Base-by-base conservation (phyloP, 768 basidiomycete genomes). In the Auricularia auricula-judae region DNA sequence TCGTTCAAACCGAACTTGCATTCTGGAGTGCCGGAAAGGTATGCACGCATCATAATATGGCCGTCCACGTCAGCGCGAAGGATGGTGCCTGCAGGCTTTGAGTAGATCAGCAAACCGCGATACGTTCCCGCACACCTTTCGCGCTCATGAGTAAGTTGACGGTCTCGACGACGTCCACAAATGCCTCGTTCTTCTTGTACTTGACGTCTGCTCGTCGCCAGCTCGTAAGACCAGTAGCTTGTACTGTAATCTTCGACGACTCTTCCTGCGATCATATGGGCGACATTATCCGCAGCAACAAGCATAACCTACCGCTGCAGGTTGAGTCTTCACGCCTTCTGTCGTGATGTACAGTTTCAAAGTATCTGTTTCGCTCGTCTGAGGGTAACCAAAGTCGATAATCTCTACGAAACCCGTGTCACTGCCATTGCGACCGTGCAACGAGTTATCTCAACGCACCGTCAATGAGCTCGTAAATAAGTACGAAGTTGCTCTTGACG, bases 1-100 rank as follows among this genome's bases (percentile, higher is more conserved):
- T 98, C 97, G 71, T 99, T 99, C 67, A 99, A 79, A 12, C 97
- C 97, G 68, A 99, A 98, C 74, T 98, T 98, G 82, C 97, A 98
- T 71, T 99, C 97, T 0, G 97, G 97, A 14, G 91, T 96, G 14
- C 97, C 97, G 35, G 93, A 88, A 35, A 99, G 81, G 74, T 98
- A 99, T 4, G 96, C 96, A 11, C 96, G 85, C 96, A 99, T 98
- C 72, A 94, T 84, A 69, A 99, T 96, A 68, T 98, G 95, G 0
- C 96, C 96, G 71, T 98, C 95, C 5, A 99, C 94, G 68, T 99
- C 96, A 7, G 96, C 93, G n/a, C 96, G 85, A 21, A 99, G 79
- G 56, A 91, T 84, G 36, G 85, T 92, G 33, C 95, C 94, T 59
- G 12, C 21, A 33, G 33, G 14, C 18, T 56, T 44, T 18, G 16